Base-by-base conservation (phyloP, 1,284 basidiomycete genomes). In the Gymnopus androsaceus region DNA sequence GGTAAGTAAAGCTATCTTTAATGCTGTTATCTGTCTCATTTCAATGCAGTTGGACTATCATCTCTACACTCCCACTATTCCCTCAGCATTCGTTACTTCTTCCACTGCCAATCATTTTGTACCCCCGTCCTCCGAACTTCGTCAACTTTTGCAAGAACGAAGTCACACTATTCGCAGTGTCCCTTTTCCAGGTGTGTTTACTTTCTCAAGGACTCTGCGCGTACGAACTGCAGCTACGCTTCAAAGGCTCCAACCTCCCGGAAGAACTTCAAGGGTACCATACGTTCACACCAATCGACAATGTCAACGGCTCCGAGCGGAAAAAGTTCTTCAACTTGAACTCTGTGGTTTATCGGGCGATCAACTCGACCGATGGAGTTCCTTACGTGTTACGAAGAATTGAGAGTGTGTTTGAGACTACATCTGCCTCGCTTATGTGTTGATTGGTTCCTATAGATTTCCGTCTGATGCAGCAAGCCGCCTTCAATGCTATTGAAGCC, bases 251-350 rank as follows among this genome's bases (percentile, higher is more conserved):
- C 8, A 81, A 82, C 19, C 77, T 97, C 7, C 95, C 95, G 0
- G 88, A 92, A 23, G 92, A 96, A 65, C 72, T 97, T 7, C 92
- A 95, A 66, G 93, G 92, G 1, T 98, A 98, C 67, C 94, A 98
- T 69, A 87, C 89, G 0, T 81, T 98, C 9, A 82, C 90, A 2
- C 91, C 91, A 0, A 77, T 98, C 3, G 92, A 94, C 68, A 68
- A 73, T 37, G 14, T 45, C 1, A 68, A 66, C 2, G 67, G 74
- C 1, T 61, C 65, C 6, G 85, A 88, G 11, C 76, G 87, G 36
- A 81, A 85, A 54, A 87, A 90, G 63, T 82, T 92, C 6, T 87
- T 74, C 52, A 80, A 81, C 61, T 91, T 93, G 81, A 84, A 85
- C 59, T 89, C 88, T 1, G 84, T 85, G 1, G 84, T 92, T 2